Evolutionary conservation across 768 basidiomycete species (phyloP), one percentile per base, ranked within the genome.

Genomic region (Gymnopilus dilepis): DNA sequence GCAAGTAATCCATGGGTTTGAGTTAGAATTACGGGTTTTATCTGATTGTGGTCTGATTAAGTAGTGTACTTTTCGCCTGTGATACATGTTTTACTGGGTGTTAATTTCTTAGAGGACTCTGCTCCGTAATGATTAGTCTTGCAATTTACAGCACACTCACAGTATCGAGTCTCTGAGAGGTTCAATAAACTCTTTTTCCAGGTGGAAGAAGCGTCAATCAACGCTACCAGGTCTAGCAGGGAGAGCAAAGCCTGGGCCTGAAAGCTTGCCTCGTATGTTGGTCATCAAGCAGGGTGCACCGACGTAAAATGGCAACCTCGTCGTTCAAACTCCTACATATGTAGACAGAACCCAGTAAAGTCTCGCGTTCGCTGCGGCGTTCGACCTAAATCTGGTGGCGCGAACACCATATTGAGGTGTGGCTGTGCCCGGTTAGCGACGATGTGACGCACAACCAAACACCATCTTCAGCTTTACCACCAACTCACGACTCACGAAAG

Each of bases 61-160:
- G 59, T 64, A 64, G 59, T n/a, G 52, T 64, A 60, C 42, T 53
- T 51, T 40, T 26, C 24, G 54, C 52, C 58, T 61, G 50, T 60
- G 53, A 54, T 55, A 55, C 45, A 61, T 58, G 47, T 22, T 58
- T 50, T 55, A n/a, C n/a, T 9, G 31, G 52, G 51, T 58, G 57
- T 50, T 58, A 58, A 58, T 58, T 40, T 38, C 15, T 38, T 58
- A 58, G 56, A 58, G 45, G 45, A 37, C 45, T 37, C 12, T 43
- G 56, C 47, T 54, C 24, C 34, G 22, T 38, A 37, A 54, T 38
- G 33, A 34, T 21, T 5, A 33, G 19, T 31, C 19, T 51, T 51
- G 13, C 17, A 33, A 40, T 6, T n/a, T 12, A 15, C 22, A 21
- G 52, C 52, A 38, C 40, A 26, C 26, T 15, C 17, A 38, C 37